Evolutionary conservation across 164 flowering plant species (phyloP).

Genomic region (Nymphaea colorata): DNA sequence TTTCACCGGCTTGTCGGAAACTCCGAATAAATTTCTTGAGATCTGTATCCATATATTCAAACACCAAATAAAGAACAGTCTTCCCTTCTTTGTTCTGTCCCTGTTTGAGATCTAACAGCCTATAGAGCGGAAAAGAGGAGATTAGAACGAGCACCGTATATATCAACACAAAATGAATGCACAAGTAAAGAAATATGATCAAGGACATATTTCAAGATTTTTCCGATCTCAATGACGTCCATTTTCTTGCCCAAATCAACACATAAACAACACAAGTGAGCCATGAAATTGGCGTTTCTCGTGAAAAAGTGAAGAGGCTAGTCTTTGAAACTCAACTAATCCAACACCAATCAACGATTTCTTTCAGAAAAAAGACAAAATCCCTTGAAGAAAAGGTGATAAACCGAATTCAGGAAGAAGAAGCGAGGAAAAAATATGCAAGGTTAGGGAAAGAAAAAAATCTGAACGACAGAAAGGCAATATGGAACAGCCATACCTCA

Average conservation of each 20-base stretch:
- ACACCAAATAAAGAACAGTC: constrained; percentile 82
- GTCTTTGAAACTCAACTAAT: background rate
- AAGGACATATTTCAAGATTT: too few relatives aligned
- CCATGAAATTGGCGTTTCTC: too few relatives aligned
- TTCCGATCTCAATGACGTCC: too few relatives aligned
- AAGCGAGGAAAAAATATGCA: background rate
- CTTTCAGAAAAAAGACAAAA: background rate
- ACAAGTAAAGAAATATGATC: too few relatives aligned
- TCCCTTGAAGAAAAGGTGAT: background rate
- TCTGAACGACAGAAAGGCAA: background rate
- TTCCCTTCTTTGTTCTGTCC: constrained; percentile 87
- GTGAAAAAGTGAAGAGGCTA: background rate
- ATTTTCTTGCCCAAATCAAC: too few relatives aligned
- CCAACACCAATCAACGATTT: background rate
- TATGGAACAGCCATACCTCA: constrained; percentile 27
- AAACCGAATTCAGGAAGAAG: background rate
- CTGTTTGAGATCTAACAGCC: constrained; percentile 87
- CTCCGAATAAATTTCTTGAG: constrained; percentile 72
- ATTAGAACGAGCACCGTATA: too few relatives aligned
- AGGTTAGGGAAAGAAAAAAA: background rate
- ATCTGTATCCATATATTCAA: constrained; percentile 94
- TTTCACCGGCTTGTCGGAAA: constrained; percentile 45
- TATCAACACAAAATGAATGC: too few relatives aligned
- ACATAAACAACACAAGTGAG: too few relatives aligned
- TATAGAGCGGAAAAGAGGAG: constrained; percentile 3